Conservation (phyloP, 2,329 filamentous ascomycete species). For the Raffaelea deltoideospora region DNA sequence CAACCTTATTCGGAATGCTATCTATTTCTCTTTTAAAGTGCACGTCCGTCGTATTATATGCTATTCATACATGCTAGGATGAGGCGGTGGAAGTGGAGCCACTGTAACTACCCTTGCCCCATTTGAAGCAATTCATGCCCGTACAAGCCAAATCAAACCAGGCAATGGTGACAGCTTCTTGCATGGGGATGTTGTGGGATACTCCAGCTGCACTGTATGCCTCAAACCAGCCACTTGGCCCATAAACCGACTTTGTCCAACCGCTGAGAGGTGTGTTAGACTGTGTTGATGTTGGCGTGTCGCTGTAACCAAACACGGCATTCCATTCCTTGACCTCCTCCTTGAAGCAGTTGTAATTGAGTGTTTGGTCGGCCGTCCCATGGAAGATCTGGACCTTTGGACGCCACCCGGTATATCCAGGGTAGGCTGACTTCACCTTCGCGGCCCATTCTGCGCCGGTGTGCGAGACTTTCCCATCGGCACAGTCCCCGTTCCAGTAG, state of each 20-base stretch:
- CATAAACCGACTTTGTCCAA: slow-evolving; percentile 23
- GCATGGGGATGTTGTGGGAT: slow-evolving; percentile 23
- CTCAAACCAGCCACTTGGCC: slow-evolving; percentile 20
- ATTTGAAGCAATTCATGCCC: slow-evolving; percentile 18
- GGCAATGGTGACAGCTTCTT: slow-evolving; percentile 19
- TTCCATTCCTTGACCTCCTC: slow-evolving; percentile 42
- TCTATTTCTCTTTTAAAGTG: too few species aligned
- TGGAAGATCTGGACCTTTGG: slow-evolving; percentile 45
- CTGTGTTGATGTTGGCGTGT: slow-evolving; percentile 14
- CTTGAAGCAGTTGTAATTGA: slow-evolving; percentile 35
- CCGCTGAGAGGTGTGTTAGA: slow-evolving; percentile 17
- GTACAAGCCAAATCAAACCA: slow-evolving; percentile 22
- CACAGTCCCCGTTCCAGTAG: slow-evolving; percentile 38
- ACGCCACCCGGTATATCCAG: slow-evolving; percentile 31
- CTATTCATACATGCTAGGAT: too few species aligned
- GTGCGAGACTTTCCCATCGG: slow-evolving; percentile 28
- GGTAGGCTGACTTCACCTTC: slow-evolving; percentile 26
- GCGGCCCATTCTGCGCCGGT: slow-evolving; percentile 18
- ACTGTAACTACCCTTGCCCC: too few species aligned
- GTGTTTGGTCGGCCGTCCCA: slow-evolving; percentile 32
- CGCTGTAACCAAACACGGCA: slow-evolving; percentile 19
- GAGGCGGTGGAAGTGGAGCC: too few species aligned
- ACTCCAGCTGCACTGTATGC: slow-evolving; percentile 23
- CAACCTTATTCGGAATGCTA: too few species aligned
- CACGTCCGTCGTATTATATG: too few species aligned